Evolutionary conservation across 129 eudicot species (phyloP), one percentile per base, ranked within the genome.

Genomic region (Centaurea solstitialis): DNA sequence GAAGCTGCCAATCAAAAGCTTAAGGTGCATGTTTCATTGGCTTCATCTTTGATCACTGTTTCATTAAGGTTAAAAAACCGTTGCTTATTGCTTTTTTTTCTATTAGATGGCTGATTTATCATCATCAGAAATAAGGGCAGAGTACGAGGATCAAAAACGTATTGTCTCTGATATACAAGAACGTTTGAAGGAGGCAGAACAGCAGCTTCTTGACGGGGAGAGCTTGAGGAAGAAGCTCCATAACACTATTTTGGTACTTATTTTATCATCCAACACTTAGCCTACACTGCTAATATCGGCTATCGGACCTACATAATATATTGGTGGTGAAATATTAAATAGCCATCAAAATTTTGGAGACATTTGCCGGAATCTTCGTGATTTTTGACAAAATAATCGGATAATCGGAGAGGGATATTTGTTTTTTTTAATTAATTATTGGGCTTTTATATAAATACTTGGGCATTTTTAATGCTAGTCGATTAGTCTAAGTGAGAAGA

Each of bases 191-290:
- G 92, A 88, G 47, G 84, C 89, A 6, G 94, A 90, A 67, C 28
- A 28, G 39, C 80, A 84, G 75, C 85, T 90, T 38, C 28, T 82
- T 40, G 94, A 90, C 61, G 94, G 94, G 41, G 94, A 90, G 68
- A 86, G 30, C 10, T 77, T 90, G 57, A 85, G 94, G 45, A 90
- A 88, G 71, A 90, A 90, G 72, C 90, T 90, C 20, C 94, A 90
- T 53, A 90, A 90, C 26, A 90, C 94, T 6, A 90, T 90, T 73
- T 84, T 90, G 91, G 94, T 88, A 86, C 12, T 45, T 13, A 26
- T 26, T 70, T 66, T 33, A 9, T 26, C 77, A 23, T 40, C 9
- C 9, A 6, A 53, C 62, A 50, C 62, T 50, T 75, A 9, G 37
- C 37, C 37, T 33, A 33, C 5, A 5, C 4, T 33, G 37, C 5